A percentile compares a stretch with the other conserved stretches of the same genome.
Conservation (phyloP, 371 early-diverging fungal genomes). For the Neoconidiobolus thromboides region DNA sequence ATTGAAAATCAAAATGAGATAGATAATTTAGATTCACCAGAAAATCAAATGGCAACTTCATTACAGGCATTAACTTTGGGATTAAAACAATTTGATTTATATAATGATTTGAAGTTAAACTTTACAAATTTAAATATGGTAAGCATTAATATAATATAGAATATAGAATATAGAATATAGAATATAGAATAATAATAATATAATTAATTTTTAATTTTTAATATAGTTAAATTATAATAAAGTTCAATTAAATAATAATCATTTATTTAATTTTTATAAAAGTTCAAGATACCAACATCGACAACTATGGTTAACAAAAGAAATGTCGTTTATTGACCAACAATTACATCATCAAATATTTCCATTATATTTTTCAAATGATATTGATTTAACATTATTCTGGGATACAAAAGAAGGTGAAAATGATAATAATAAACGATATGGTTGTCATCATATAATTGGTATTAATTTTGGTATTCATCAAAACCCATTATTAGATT, state of each 20-base stretch:
- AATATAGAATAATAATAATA: too few species aligned
- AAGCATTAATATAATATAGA: background rate
- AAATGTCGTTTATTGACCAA: background rate
- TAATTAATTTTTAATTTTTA: too few species aligned
- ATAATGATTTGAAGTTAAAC: background rate
- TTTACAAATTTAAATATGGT: background rate
- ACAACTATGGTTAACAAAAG: background rate
- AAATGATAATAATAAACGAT: too few species aligned
- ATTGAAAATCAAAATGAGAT: background rate
- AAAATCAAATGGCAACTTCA: background rate
- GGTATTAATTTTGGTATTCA: slow-evolving; percentile 72
- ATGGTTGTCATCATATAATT: slow-evolving; percentile 71
- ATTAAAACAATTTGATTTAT: background rate
- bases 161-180: too few species aligned
- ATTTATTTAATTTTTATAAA: too few species aligned
- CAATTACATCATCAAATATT: slow-evolving; percentile 22
- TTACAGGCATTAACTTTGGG: background rate
- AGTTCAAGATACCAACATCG: too few species aligned
- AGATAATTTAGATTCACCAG: background rate
- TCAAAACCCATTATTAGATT: slow-evolving; percentile 28
- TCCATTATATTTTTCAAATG: slow-evolving; percentile 58
- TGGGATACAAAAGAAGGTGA: slow-evolving; percentile 33
- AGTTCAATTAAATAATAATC: too few species aligned
- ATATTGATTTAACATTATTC: slow-evolving; percentile 69
- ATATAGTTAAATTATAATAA: too few species aligned